Base-by-base conservation (phyloP, 495 filamentous ascomycete genomes). In the Apodospora peruviana region DNA sequence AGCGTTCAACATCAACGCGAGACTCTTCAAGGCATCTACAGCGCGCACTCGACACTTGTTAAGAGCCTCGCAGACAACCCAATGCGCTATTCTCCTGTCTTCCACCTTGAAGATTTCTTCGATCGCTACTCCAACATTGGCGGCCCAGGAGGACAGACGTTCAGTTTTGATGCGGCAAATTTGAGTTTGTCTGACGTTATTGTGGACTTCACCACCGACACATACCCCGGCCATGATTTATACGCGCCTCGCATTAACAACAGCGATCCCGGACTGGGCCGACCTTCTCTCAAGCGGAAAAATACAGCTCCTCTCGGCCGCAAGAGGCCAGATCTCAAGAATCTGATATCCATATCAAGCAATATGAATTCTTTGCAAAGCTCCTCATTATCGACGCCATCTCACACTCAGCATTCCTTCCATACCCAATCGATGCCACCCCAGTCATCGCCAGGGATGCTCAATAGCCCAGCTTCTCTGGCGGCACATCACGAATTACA, bases 61-160 rank as follows among this genome's bases (percentile, higher is more conserved):
- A 83, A 86, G 48, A 82, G 81, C 14, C 68, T 89, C 1, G 78
- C 82, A 5, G 82, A 73, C 35, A 68, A 61, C 50, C 56, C 67
- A 4, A 67, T 72, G 57, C 80, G 85, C 3, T 89, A 87, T 50
- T 83, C 83, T 4, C 82, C 87, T 0, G 84, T 85, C 14, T 91
- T 91, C 56, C 85, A 90, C 47, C 76, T 90, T 3, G 88, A 94
- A 52, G 87, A 90, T 55, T 94, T 94, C 62, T 84, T 91, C 57
- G 87, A 91, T 57, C 78, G 88, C 18, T 94, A 94, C 44, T 66
- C 67, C 2, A 74, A 70, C 38, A 60, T 75, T 10, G 66, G 67
- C 3, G 62, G 69, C 10, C 56, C 65, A 0, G 69, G 65, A 20
- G 66, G 66, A 7, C 65, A 67, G 12, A 57, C 67, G 0, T 76